Base-by-base conservation (phyloP, 2,329 filamentous ascomycete species). In the Hypoxylon sp. region DNA sequence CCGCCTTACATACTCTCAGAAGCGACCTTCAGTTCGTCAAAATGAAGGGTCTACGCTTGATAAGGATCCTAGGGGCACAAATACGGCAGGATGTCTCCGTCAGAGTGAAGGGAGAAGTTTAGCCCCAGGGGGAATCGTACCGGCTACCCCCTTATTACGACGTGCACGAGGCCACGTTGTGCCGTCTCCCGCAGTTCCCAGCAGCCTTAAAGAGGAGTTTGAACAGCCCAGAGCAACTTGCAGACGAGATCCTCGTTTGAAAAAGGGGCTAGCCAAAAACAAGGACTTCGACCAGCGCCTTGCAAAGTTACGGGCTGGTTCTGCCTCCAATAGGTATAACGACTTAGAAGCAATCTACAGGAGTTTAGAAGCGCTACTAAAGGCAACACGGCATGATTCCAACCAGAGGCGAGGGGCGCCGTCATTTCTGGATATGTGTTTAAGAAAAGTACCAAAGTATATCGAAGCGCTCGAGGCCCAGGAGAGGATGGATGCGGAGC, bases 371-470 rank as follows among this genome's bases (percentile, higher is more conserved):
- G 74, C 80, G 4, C 73, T 86, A 23, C 74, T 85, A 2, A 78
- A 77, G 39, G 79, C 81, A 3, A 85, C 83, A 16, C 73, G 46
- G 30, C 51, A 54, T 16, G 56, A 57, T 8, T 12, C 52, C n/a
- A 34, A 65, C 11, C 62, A 67, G 50, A 27, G 51, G n/a, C 61
- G 65, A 66, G 65, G 78, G 73, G 19, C 77, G 3, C 80, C 76
- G 25, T 84, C 83, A 3, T 76, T 87, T 8, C 64, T 86, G 16
- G 80, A 81, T 19, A 82, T 84, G 79, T 84, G 83, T 61, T 76
- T 87, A 5, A 78, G 80, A 55, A 81, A 79, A 63, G 76, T 87
- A 12, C 84, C 84, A 1, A 76, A 77, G 14, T 85, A 82, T 66
- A 81, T 86, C 30, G 71, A 76, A 1, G 77, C 79, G 30, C 80